Base-by-base conservation (phyloP, 108 stramenopile genomes). In the Epipyxis sp. region DNA sequence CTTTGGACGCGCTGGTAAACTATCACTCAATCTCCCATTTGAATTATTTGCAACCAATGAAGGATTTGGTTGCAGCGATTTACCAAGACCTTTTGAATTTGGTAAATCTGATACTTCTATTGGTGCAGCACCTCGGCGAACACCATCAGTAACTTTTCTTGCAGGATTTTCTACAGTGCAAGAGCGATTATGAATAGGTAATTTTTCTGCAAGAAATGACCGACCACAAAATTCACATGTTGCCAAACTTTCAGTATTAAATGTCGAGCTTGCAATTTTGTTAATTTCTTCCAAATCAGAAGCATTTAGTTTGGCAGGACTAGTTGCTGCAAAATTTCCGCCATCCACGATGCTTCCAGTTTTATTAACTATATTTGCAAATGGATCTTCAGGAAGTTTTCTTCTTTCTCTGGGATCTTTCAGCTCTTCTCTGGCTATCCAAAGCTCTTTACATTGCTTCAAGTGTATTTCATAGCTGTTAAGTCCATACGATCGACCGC, bases 121-220 rank as follows among this genome's bases (percentile, higher is more conserved):
- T 3, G 34, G 37, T 25, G 3, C 32, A 16, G 3, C 10, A 6
- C 71, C 71, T 25, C 34, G 40, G 10, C 50, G 3, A 3, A 74
- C 71, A 6, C 50, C 50, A 3, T 74, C 71, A 32, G 3, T 25
- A 6, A 74, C 71, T 39, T 25, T 3, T 29, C 71, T 46, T 3
- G 71, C 71, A 6, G 71, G 71, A 46, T 74, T 74, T 6, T 74
- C 71, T 39, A 42, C 71, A 74, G 71, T 74, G 35, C 71, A 74
- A 6, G 71, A 74, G 10, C 25, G 3, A 25, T 74, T 74, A 39
- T 74, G 71, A 39, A 74, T 74, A 29, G 44, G n/a, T 6, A 74
- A 32, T 32, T 74, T 74, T 32, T 74, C 71, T 10, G 71, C 42
- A 29, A 74, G 50, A 25, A 74, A 74, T 3, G 71, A 30, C 43